A percentile compares a stretch with the other conserved stretches of the same genome.
Evolutionary conservation across 176 grass and related monocot species (phyloP).

Genomic region (Ampelocalamus luodianensis): DNA sequence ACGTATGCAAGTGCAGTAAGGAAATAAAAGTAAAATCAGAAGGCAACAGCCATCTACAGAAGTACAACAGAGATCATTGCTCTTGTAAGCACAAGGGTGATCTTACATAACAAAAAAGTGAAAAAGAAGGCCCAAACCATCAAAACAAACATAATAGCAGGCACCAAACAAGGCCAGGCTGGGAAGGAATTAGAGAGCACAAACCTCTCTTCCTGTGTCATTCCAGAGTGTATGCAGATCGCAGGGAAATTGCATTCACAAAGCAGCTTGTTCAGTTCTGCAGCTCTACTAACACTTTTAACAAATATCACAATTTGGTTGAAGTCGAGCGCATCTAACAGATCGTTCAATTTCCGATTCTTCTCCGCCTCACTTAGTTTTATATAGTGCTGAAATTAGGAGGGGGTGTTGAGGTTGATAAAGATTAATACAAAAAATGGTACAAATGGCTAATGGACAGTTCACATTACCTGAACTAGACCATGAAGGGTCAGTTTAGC

Average conservation of each 20-base stretch:
- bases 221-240: constrained; percentile 82
- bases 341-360: constrained; percentile 94
- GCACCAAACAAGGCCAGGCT: not conserved
- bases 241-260: constrained; percentile 79
- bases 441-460: not conserved
- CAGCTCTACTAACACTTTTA: constrained; percentile 72
- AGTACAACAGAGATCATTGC: too few species aligned
- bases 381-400: constrained; percentile 71
- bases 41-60: not conserved
- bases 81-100: not conserved
- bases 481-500: constrained; percentile 82
- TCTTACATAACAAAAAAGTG: not conserved
- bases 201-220: constrained; percentile 76
- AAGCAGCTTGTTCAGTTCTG: constrained; percentile 73
- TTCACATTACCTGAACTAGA: constrained; percentile 63
- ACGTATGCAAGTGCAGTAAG: not conserved
- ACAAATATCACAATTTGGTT: constrained; percentile 88
- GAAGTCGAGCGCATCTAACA: constrained; percentile 84
- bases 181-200: not conserved
- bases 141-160: not conserved
- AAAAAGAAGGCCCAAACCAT: not conserved
- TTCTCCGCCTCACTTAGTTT: constrained; percentile 85
- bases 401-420: not conserved
- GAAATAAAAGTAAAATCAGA: not conserved
- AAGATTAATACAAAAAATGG: not conserved